These are phyloP conservation scores for Boletellus ananas DNA, from an alignment of 768 basidiomycete species.

Conservation along the genomic window DNA sequence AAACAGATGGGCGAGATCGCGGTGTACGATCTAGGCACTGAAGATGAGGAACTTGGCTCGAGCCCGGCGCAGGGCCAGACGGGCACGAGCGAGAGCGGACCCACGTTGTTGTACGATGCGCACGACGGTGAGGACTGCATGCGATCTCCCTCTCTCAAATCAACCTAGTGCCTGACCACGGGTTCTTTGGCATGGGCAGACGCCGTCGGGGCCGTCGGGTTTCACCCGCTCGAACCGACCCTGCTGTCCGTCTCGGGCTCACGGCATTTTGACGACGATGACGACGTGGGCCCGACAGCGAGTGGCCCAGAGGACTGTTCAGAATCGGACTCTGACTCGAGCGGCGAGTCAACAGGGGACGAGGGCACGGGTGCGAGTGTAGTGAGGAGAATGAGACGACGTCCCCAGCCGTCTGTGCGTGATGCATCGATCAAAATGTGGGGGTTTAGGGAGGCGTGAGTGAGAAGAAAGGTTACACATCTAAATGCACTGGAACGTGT, in stretches of 20 bases:
- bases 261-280: slow-evolving; percentile 51
- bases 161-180: not conserved
- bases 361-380: not conserved
- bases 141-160: too few species aligned
- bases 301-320: slow-evolving; percentile 1
- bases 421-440: slow-evolving; percentile 7
- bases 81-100: too few species aligned
- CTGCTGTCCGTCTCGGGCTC: slow-evolving; percentile 55
- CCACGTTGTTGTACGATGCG: too few species aligned
- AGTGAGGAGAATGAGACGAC: slow-evolving; percentile 8
- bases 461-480: too few species aligned
- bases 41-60: not conserved
- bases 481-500: too few species aligned
- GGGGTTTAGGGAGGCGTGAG: too few species aligned
- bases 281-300: not conserved
- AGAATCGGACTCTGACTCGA: slow-evolving; percentile 12
- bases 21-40: slow-evolving; percentile 49
- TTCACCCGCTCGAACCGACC: slow-evolving; percentile 56
- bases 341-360: slow-evolving; percentile 3
- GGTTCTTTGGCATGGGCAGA: slow-evolving; percentile 42
- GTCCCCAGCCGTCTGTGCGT: slow-evolving; percentile 17
- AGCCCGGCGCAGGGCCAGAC: too few species aligned
- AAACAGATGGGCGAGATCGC: slow-evolving; percentile 55
- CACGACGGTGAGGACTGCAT: too few species aligned
- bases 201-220: slow-evolving; percentile 48